Evolutionary conservation across 2,329 filamentous ascomycete species (phyloP).

Genomic region (Penicillium sp.): DNA sequence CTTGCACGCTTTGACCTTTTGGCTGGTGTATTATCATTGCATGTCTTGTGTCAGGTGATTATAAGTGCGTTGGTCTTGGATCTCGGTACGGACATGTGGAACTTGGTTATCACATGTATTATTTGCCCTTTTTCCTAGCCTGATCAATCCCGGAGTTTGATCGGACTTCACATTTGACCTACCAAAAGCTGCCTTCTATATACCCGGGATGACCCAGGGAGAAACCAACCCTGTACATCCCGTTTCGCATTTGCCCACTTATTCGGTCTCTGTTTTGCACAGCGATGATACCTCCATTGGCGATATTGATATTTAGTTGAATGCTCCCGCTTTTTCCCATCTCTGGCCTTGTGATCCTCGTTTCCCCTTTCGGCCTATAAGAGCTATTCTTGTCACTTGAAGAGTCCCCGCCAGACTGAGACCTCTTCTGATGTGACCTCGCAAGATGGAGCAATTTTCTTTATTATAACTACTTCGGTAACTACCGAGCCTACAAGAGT

Average conservation of each 20-base stretch:
- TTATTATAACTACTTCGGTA: neutral
- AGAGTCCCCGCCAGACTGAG: neutral
- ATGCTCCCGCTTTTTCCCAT: neutral
- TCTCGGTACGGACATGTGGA: neutral
- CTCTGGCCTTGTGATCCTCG: neutral
- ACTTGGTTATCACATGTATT: constrained; percentile 1
- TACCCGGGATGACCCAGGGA: neutral
- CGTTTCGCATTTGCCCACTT: neutral
- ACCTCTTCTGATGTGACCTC: neutral
- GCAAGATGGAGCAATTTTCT: constrained; percentile 4
- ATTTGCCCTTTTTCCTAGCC: neutral
- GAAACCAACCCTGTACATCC: neutral
- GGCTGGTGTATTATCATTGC: constrained; percentile 18
- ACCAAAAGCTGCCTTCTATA: neutral
- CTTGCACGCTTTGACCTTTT: constrained; percentile 6
- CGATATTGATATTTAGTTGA: constrained; percentile 17
- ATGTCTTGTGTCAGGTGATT: constrained; percentile 12
- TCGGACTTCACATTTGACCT: neutral
- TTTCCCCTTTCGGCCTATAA: neutral
- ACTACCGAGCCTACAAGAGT: no score
- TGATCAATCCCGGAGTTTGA: neutral
- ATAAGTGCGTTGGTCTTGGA: neutral
- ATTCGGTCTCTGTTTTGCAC: constrained; percentile 15
- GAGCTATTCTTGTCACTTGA: neutral
- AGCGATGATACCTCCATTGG: constrained; percentile 27